Evolutionary conservation across 2,329 filamentous ascomycete species (phyloP).

Genomic region (Cercospora nicotianae): DNA sequence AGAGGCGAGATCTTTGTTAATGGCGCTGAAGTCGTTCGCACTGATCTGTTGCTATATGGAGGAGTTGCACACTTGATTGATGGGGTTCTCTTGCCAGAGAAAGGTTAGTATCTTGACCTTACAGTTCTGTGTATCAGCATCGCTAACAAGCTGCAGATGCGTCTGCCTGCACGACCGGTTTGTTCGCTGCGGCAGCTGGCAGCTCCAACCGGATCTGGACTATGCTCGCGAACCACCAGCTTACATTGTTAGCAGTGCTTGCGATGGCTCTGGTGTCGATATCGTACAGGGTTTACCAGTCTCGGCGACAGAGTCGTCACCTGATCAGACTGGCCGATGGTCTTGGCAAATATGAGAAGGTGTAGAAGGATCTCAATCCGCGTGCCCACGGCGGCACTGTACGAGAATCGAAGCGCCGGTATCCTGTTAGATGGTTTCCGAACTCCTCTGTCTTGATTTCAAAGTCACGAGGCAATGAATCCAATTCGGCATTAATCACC

Average conservation of each 20-base stretch:
- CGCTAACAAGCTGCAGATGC: neutral
- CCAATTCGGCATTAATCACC: neutral
- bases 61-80: constrained; percentile 28
- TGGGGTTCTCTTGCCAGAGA: constrained; percentile 5
- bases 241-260: neutral
- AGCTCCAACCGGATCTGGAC: neutral
- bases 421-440: neutral
- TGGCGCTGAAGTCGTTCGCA: constrained; percentile 14
- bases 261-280: neutral
- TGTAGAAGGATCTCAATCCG: neutral
- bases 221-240: neutral
- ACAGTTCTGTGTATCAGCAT: neutral
- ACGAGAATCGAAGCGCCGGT: neutral
- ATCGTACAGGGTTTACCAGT: neutral
- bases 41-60: constrained; percentile 26
- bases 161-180: neutral
- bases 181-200: neutral
- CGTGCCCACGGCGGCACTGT: neutral
- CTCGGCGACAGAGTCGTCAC: neutral
- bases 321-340: neutral
- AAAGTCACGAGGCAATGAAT: neutral
- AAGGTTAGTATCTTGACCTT: neutral
- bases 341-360: constrained; percentile 8
- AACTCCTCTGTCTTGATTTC: neutral
- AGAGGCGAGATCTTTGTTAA: constrained; percentile 21